phyloP scores from a whole-genome alignment of 2,329 filamentous ascomycete species.

The Raffaelea albimanens region DNA sequence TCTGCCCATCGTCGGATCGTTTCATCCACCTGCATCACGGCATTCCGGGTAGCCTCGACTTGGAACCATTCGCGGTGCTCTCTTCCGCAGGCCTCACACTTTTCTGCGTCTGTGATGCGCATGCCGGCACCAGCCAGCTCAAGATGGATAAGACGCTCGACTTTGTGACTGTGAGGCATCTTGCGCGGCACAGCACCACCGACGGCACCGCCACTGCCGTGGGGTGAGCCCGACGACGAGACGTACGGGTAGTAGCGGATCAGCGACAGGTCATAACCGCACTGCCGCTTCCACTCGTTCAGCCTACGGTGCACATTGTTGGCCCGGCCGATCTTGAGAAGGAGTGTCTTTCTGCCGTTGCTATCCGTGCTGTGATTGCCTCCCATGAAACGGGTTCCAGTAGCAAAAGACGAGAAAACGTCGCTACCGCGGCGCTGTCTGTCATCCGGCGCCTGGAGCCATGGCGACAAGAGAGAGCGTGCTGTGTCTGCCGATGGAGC shows the following conservation, averaged over 20 bases:
- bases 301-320: conserved; percentile 83
- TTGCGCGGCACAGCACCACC: conserved; percentile 42
- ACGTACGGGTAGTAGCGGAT: conserved; percentile 88
- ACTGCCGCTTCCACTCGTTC: conserved; percentile 90
- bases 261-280: conserved; percentile 78
- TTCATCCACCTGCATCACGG: conserved; percentile 56
- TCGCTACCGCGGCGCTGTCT: conserved; percentile 42
- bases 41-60: conserved; percentile 63
- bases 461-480: conserved; percentile 47
- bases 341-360: conserved; percentile 14
- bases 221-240: conserved; percentile 23
- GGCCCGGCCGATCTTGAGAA: conserved; percentile 58
- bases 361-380: conserved; percentile 14
- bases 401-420: conserved; percentile 41
- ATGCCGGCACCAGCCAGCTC: conserved; percentile 62
- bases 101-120: conserved; percentile 39
- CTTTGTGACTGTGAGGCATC: conserved; percentile 75
- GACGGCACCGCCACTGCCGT: not conserved
- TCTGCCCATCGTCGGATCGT: conserved; percentile 70
- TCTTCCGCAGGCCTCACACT: conserved; percentile 69
- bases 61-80: conserved; percentile 96
- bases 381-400: conserved; percentile 9
- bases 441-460: conserved; percentile 24
- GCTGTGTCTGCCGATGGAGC: conserved; percentile 49
- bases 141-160: conserved; percentile 83